Evolutionary conservation across 2,329 filamentous ascomycete genomes (phyloP), one percentile per base, ranked within the genome.

Genomic region (Pseudocercospora fuligena): DNA sequence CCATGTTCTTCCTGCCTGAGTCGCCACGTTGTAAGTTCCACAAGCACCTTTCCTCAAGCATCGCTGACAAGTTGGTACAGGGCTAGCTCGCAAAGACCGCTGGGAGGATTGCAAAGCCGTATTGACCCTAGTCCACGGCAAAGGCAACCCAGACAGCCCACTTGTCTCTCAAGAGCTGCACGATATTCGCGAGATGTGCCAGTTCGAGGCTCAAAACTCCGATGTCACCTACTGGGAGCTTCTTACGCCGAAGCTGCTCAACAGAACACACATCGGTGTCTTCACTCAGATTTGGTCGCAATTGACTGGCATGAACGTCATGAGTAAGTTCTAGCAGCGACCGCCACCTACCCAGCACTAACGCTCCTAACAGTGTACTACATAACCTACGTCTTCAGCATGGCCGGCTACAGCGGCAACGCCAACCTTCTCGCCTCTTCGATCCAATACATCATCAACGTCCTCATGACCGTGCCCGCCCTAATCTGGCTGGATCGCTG

Each of bases 371-470:
- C 3, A 57, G 58, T 68, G 63, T 70, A 64, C 64, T 71, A 65
- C 67, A 72, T 64, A 56, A 81, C 79, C 6, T 92, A 91, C 70
- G 86, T 92, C 68, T 92, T 92, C 76, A 84, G 82, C n/a, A 92
- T 92, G 90, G 89, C 89, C 8, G 89, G 89, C 14, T 82, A 90
- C 49, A 65, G 66, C 1, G 72, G 72, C 2, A 82, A 87, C 71
- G 84, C 84, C 63, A 85, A 87, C 53, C 83, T 92, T 6, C 78
- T 91, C 47, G 85, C 90, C 11, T 90, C 88, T 25, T 88, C 87
- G 4, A 92, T 92, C 70, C 88, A 91, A 75, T 92, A 91, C 76
- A 84, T 93, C 72, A 86, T 94, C 82, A 94, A 93, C 77, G 91
- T 94, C 1, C 66, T 89, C 61, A 92, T 92, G 88, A 94, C 92